These are phyloP conservation scores for Ustilago lituana DNA, from an alignment of 1,284 basidiomycete species.

Conservation along the genomic window DNA sequence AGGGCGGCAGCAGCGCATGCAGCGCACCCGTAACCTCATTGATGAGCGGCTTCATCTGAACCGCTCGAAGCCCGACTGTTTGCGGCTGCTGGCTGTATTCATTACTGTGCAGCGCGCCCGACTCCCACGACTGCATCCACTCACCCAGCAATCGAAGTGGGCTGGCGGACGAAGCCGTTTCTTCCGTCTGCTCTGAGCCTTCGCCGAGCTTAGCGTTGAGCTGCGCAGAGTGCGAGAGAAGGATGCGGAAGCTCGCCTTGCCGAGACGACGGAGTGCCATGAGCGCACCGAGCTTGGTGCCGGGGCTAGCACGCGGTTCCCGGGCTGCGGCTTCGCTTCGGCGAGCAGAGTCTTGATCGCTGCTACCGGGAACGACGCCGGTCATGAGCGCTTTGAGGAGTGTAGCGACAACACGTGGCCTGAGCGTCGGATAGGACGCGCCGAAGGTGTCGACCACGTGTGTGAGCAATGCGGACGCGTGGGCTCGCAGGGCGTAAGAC, in stretches of 20 bases:
- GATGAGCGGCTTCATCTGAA: conserved; percentile 35
- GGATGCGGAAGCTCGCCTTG: conserved; percentile 54
- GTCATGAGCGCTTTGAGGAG: conserved; percentile 84
- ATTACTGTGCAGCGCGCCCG: conserved; percentile 22
- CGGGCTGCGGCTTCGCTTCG: conserved; percentile 11
- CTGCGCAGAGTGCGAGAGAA: conserved; percentile 41
- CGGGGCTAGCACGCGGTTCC: conserved; percentile 41
- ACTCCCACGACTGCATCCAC: conserved; percentile 51
- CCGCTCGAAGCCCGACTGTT: conserved; percentile 13
- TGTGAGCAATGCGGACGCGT: conserved; percentile 76
- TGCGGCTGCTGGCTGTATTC: conserved; percentile 3
- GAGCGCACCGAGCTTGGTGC: conserved; percentile 64
- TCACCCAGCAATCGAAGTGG: conserved; percentile 44
- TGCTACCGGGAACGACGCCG: conserved; percentile 31
- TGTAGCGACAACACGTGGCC: conserved; percentile 90
- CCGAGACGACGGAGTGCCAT: conserved; percentile 60
- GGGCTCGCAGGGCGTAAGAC: conserved; percentile 48
- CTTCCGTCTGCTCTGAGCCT: conserved; percentile 7
- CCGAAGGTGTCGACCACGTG: conserved; percentile 76
- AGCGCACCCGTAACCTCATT: conserved; percentile 38
- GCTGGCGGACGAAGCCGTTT: conserved; percentile 9
- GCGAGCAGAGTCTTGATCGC: conserved; percentile 35
- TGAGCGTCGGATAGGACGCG: conserved; percentile 79
- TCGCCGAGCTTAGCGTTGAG: conserved; percentile 33
- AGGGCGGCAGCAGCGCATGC: conserved; percentile 41